phyloP scores from a whole-genome alignment of 2,329 filamentous ascomycete genomes.

The Pseudogymnoascus sp. region DNA sequence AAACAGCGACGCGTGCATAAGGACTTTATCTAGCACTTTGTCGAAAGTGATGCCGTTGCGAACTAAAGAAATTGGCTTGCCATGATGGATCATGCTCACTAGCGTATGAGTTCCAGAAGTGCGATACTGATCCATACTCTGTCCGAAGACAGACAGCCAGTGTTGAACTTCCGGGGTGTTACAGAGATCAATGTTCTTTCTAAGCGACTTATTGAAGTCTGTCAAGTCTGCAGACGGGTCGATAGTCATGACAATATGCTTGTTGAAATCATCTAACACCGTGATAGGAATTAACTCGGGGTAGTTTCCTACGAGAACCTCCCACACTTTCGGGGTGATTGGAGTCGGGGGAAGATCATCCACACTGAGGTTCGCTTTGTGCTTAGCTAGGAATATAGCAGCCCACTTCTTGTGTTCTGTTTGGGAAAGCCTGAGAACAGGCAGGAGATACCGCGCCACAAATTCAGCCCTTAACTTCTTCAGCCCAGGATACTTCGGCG shows the following conservation, averaged over 20 bases:
- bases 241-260: slow-evolving; percentile 12
- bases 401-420: slow-evolving; percentile 12
- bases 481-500: slow-evolving; percentile 1
- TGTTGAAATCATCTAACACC: slow-evolving; percentile 14
- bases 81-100: slow-evolving; percentile 9
- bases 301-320: slow-evolving; percentile 10
- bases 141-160: slow-evolving; percentile 12
- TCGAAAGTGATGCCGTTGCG: slow-evolving; percentile 9
- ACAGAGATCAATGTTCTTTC: slow-evolving; percentile 11
- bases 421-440: slow-evolving; percentile 6
- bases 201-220: slow-evolving; percentile 13
- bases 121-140: slow-evolving; percentile 1
- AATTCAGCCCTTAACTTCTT: slow-evolving; percentile 11
- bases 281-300: slow-evolving; percentile 8
- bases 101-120: slow-evolving; percentile 9
- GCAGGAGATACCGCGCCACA: slow-evolving; percentile 10
- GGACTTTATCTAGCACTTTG: slow-evolving; percentile 10
- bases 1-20: slow-evolving; percentile 12
- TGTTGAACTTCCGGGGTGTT: slow-evolving; percentile 12
- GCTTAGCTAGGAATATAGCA: slow-evolving; percentile 10
- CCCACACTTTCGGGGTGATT: slow-evolving; percentile 11
- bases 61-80: not conserved
- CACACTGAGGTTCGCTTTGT: slow-evolving; percentile 9
- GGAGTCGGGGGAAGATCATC: slow-evolving; percentile 13
- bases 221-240: slow-evolving; percentile 9